Evolutionary conservation across 345 rosid genomes (phyloP), one percentile per base, ranked within the genome.

Genomic region (Citrus trifoliata): DNA sequence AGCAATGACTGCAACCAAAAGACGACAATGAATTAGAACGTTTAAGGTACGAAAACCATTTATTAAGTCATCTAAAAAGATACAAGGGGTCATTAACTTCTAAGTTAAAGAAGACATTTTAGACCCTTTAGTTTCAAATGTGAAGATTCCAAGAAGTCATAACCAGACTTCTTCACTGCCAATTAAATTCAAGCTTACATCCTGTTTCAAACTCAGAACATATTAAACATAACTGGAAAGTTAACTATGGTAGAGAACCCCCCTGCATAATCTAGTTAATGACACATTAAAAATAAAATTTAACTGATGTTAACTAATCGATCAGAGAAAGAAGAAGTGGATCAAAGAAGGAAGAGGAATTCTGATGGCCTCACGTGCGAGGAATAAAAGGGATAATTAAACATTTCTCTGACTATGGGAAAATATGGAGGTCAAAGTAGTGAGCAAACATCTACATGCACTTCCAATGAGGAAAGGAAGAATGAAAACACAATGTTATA

Each of bases 1-100:
- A 95, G 97, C 85, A 95, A 80, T 3, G 99, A 95, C 99, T 95
- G 91, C 74, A 78, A 38, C 42, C 37, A 51, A 21, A 69, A 14
- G 37, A 65, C 40, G 71, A 63, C 3, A 48, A 55, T 21, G 10
- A 28, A 18, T 63, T 40, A 60, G 27, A 58, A 27, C 59, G 9
- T 70, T 3, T 2, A 2, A 37, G 7, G 37, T 21, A 27, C 8
- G 12, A 7, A 70, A 70, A 18, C n/a, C 35, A 70, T 53, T 7
- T 53, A 53, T 30, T 24, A 71, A 35, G 67, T 25, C 55, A 60
- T 25, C 55, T 71, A 53, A 18, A 53, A 18, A 35, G 22, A 75
- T 61, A 21, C 18, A n/a, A 32, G 12, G 38, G n/a, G 38, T 38
- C 38, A 4, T 16, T n/a, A 42, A 42, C 27, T 19, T 19, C 16